Conservation (phyloP, 345 rosid genomes). For the Salix dunnii region DNA sequence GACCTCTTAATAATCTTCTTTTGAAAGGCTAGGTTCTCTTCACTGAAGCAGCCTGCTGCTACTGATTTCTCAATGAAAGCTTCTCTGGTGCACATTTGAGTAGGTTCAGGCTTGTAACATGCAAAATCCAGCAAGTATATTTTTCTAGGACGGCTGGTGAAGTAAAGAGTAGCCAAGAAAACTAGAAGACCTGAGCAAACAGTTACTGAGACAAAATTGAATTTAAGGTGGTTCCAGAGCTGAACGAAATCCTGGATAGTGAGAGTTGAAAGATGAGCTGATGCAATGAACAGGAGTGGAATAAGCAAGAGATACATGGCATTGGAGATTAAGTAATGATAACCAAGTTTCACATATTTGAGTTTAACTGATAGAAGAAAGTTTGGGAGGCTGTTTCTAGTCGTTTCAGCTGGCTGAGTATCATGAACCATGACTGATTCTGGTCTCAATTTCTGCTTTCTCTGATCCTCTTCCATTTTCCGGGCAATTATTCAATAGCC, state of each 20-base stretch:
- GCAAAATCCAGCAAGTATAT: slow-evolving; percentile 67
- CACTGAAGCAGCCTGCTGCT: slow-evolving; percentile 40
- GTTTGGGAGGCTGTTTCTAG: slow-evolving; percentile 46
- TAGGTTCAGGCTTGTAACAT: slow-evolving; percentile 52
- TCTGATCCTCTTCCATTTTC: slow-evolving; percentile 7
- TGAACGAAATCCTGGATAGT: slow-evolving; percentile 32
- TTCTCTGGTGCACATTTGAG: slow-evolving; percentile 41
- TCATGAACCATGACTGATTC: slow-evolving; percentile 10
- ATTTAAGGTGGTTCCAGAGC: slow-evolving; percentile 51
- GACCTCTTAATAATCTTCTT: slow-evolving; percentile 80
- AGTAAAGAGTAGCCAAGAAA: slow-evolving; percentile 56
- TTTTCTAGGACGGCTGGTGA: slow-evolving; percentile 61
- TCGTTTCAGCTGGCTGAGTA: slow-evolving; percentile 1
- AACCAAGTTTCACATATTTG: slow-evolving; percentile 77
- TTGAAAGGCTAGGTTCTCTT: slow-evolving; percentile 67
- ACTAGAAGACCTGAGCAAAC: slow-evolving; percentile 38
- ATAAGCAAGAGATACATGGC: slow-evolving; percentile 54
- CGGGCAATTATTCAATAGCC: background rate
- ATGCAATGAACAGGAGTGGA: slow-evolving; percentile 37
- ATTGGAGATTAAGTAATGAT: slow-evolving; percentile 63
- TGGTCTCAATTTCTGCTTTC: background rate
- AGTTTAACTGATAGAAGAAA: slow-evolving; percentile 58
- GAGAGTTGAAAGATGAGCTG: slow-evolving; percentile 54
- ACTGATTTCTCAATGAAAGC: slow-evolving; percentile 43
- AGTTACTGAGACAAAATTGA: slow-evolving; percentile 47